These are phyloP conservation scores for Cephaloascus albidus DNA, from an alignment of 805 yeast genomes.

Conservation along the genomic window DNA sequence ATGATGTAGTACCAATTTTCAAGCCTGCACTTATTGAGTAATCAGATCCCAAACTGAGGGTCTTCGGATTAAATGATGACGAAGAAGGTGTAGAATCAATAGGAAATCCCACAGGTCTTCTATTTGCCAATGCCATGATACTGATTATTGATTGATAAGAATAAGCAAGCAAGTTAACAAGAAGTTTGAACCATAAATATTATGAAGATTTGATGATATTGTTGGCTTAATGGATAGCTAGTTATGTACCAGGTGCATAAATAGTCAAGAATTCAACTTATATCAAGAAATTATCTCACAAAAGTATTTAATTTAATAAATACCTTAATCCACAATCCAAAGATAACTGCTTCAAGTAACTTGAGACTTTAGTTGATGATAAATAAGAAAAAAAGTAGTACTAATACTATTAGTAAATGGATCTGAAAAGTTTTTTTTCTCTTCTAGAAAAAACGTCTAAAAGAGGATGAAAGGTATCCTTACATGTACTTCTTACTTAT, in stretches of 20 bases:
- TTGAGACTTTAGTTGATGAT: no score
- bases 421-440: background rate
- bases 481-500: background rate
- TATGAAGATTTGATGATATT: background rate
- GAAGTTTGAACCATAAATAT: background rate
- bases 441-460: background rate
- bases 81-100: slow-evolving; percentile 4
- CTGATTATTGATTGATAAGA: background rate
- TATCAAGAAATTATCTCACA: no score
- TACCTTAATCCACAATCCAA: background rate
- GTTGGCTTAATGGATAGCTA: background rate
- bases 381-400: background rate
- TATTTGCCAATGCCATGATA: slow-evolving; percentile 56
- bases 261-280: background rate
- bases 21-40: background rate
- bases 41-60: background rate
- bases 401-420: background rate
- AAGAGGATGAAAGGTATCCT: background rate
- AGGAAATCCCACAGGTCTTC: slow-evolving; percentile 53
- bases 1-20: background rate
- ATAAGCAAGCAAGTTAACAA: background rate
- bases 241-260: background rate
- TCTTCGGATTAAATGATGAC: background rate
- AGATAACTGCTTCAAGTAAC: no score
- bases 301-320: background rate